A percentile compares a stretch with the other conserved stretches of the same genome.
These are phyloP conservation scores for Pythium apleroticum DNA, from an alignment of 352 stramenopile genomes.

Conservation along the genomic window DNA sequence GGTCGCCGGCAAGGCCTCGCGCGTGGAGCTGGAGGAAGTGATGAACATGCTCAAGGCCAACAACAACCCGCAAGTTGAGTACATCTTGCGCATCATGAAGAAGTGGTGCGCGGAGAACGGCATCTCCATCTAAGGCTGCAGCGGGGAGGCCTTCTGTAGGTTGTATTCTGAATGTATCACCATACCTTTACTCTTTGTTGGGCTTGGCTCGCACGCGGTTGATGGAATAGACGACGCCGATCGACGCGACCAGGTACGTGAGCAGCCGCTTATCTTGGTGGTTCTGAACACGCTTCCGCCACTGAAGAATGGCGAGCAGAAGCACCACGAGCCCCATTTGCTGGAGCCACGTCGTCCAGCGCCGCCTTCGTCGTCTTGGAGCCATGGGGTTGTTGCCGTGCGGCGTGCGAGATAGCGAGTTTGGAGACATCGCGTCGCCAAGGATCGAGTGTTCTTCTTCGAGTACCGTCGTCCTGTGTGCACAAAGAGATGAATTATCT, in stretches of 20 bases:
- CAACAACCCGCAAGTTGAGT: constrained; percentile 95
- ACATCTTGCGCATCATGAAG: constrained; percentile 96
- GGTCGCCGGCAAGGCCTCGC: constrained; percentile 89
- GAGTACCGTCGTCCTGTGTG: constrained; percentile 56
- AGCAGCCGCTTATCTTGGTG: constrained; percentile 53
- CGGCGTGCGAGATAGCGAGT: constrained; percentile 12
- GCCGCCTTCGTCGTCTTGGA: constrained; percentile 7
- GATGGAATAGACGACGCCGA: constrained; percentile 61
- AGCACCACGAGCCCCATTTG: constrained; percentile 34
- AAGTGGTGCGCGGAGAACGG: constrained; percentile 93
- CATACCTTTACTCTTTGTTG: constrained; percentile 14
- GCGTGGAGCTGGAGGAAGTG: constrained; percentile 90
- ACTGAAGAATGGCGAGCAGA: constrained; percentile 44
- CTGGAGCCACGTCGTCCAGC: constrained; percentile 29
- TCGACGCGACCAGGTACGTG: constrained; percentile 63
- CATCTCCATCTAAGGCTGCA: constrained; percentile 59
- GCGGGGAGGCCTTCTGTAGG: not conserved
- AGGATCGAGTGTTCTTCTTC: constrained; percentile 54
- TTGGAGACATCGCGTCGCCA: constrained; percentile 17
- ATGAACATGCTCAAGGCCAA: constrained; percentile 93
- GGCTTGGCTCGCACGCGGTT: constrained; percentile 46
- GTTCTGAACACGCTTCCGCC: constrained; percentile 48
- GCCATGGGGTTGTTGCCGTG: constrained; percentile 13
- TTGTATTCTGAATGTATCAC: not conserved
- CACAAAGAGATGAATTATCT: too few relatives aligned